Base-by-base conservation (phyloP, 1,139 yeast genomes). In the Magnusiomyces magnusii region DNA sequence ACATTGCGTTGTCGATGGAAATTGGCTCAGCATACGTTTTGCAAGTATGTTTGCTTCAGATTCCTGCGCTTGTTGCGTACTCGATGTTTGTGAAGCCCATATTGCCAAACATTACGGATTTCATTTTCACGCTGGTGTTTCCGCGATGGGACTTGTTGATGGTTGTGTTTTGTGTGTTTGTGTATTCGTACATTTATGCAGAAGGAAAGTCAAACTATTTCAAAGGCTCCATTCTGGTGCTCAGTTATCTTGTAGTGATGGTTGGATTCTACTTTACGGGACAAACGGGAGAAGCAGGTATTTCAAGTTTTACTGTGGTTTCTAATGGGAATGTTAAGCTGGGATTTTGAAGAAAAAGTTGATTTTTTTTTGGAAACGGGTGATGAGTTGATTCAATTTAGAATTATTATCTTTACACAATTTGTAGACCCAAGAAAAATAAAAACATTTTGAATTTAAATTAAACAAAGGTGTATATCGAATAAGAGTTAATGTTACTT, bases 21-120 rank as follows among this genome's bases (percentile, higher is more conserved):
- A 93, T 93, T 71, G 99, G 99, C 63, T 86, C 96, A 65, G 99
- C 99, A 0, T 93, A 93, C 71, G 99, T 97, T 0, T 78, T 93
- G 62, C 99, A 93, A 72, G 99, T 93, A n/a, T 95, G 96, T 64
- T 77, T 93, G 59, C 79, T 93, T 63, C 99, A 93, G 71, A 89
- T 93, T 54, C 99, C 99, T 0, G 85, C 95, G 3, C 79, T 93
- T 68, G 96, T 91, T 2, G 72, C 92, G 19, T 91, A 82, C 68
- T 87, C 97, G 1, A 81, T 88, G 42, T 78, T 75, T 70, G 72
- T 67, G 71, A 75, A 60, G 70, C 69, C 69, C 7, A 57, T 61
- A 13, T 58, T 54, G n/a, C 66, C 66, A 1, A 66, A 70, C 15
- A 64, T 73, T 54, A 68, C 70, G 51, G 78, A 78, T 54, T 77